phyloP scores from a whole-genome alignment of 805 yeast genomes.

The Suhomyces tanzawaensis region DNA sequence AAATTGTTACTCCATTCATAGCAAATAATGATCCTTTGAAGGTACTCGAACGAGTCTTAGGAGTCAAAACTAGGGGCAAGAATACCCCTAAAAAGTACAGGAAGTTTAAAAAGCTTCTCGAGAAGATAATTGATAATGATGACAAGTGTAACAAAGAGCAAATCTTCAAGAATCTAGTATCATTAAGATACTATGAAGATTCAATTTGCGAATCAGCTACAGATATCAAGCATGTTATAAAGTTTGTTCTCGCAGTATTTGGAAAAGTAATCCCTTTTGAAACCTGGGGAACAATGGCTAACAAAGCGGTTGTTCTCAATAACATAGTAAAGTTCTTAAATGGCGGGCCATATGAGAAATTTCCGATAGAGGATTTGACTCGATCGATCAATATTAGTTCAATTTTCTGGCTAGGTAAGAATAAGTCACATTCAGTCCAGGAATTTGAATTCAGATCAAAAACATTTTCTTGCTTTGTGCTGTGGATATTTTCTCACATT shows the following conservation, averaged over 20 bases:
- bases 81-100: constrained; percentile 12
- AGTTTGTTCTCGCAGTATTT: constrained; percentile 42
- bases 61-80: background rate
- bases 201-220: constrained; percentile 34
- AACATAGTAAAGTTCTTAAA: constrained; percentile 37
- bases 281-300: constrained; percentile 51
- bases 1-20: background rate
- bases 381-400: constrained; percentile 40
- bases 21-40: background rate
- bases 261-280: constrained; percentile 50
- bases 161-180: constrained; percentile 35
- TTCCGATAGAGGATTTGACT: constrained; percentile 37
- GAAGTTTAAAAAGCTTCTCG: constrained; percentile 17
- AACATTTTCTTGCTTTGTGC: constrained; percentile 42
- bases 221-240: constrained; percentile 32
- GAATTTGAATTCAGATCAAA: constrained; percentile 39
- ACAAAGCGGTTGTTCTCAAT: constrained; percentile 41
- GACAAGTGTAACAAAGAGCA: constrained; percentile 29
- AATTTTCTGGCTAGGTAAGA: constrained; percentile 55
- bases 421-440: constrained; percentile 29
- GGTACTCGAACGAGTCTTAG: background rate
- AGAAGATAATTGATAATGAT: constrained; percentile 32
- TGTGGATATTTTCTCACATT: constrained; percentile 56
- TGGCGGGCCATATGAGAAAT: constrained; percentile 33
- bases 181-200: constrained; percentile 6